Base-by-base conservation (phyloP, 2,329 filamentous ascomycete genomes). In the Calcarisporium arbuscula region DNA sequence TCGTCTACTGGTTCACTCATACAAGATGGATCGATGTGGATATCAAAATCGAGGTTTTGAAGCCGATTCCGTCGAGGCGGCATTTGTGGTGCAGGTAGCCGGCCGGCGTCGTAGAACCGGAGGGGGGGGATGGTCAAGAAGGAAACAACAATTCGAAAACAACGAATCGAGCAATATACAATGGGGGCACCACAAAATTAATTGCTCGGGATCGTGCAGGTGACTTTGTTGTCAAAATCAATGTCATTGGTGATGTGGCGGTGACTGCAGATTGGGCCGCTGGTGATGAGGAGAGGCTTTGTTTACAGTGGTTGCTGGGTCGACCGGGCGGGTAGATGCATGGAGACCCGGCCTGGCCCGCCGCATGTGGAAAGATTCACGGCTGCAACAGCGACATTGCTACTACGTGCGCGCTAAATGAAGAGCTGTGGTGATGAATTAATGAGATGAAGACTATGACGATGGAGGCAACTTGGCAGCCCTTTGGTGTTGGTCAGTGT, bases 1-100 rank as follows among this genome's bases (percentile, higher is more conserved):
- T n/a, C n/a, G n/a, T n/a, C n/a, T n/a, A n/a, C n/a, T n/a, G n/a
- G n/a, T n/a, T n/a, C n/a, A 48, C 53, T 62, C 35, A 63, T 30
- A 46, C 64, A 69, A 35, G 63, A 68, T 28, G 52, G 50, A 48
- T 73, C 68, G 47, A 68, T 56, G 57, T 67, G 64, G 44, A 67
- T 71, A 20, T 67, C 52, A 41, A 72, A 70, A 43, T 70, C 60
- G 44, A 57, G 45, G 40, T 67, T 59, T 36, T 50, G 45, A 31
- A 41, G 46, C 41, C 44, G 50, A 14, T 46, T 49, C 26, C 48
- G 48, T 42, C 54, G 50, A 48, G 51, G 45, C 49, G 41, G 29
- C 40, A 50, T 50, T 29, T 30, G 36, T 5, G 30, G 11, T 19
- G 18, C n/a, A 21, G 30, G 6, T 7, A 18, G 19, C 17, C 14